Percentiles rank a stretch among this genome's conserved stretches.
phyloP scores from a whole-genome alignment of 2,329 filamentous ascomycete species.

The Alternaria ethzedia region DNA sequence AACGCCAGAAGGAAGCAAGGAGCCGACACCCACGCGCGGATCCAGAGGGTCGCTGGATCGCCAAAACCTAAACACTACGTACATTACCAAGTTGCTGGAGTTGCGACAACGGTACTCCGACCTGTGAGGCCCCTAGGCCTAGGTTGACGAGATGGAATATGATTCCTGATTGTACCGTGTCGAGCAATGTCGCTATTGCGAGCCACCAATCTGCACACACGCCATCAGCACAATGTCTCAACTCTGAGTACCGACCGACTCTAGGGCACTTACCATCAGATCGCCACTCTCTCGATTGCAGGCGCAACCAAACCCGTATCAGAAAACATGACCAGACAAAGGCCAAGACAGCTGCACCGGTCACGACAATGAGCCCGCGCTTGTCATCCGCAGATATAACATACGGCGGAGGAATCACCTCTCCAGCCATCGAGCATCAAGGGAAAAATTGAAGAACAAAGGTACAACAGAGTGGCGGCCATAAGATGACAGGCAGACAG shows the following conservation, averaged over 20 bases:
- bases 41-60: neutral
- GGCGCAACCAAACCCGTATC: conserved; percentile 40
- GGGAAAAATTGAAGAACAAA: conserved; percentile 5
- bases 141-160: conserved; percentile 33
- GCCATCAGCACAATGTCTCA: conserved; percentile 8
- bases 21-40: conserved; percentile 17
- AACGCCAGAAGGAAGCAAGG: conserved; percentile 3
- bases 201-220: conserved; percentile 15
- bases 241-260: conserved; percentile 23
- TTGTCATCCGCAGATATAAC: conserved; percentile 40
- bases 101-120: conserved; percentile 19
- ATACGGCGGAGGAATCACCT: conserved; percentile 35
- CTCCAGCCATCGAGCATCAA: conserved; percentile 23
- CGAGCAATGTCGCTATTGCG: conserved; percentile 27
- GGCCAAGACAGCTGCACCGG: conserved; percentile 31
- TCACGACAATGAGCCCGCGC: conserved; percentile 43
- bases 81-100: conserved; percentile 36
- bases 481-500: neutral
- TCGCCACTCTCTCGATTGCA: conserved; percentile 37
- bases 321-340: conserved; percentile 41
- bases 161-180: conserved; percentile 33
- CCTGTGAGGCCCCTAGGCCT: conserved; percentile 31
- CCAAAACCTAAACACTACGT: conserved; percentile 4
- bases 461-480: neutral
- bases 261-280: conserved; percentile 37